A percentile compares a stretch with the other conserved stretches of the same genome.
These are phyloP conservation scores for Spathaspora passalidarum DNA, from an alignment of 805 yeast species.

Conservation along the genomic window DNA sequence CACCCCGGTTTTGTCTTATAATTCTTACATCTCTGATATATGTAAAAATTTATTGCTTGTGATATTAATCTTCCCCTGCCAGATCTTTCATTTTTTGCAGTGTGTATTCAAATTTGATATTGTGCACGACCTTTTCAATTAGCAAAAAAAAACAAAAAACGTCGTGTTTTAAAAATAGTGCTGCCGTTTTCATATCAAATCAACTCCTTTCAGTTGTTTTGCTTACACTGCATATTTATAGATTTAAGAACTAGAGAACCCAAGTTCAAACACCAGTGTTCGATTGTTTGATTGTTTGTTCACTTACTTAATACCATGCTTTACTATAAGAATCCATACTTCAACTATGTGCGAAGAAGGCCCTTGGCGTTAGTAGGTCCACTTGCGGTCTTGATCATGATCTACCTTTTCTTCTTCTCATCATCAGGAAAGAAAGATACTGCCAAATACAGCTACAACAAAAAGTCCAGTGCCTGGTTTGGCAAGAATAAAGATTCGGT, in stretches of 20 bases:
- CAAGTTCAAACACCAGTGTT: no score
- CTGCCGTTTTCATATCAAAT: background rate
- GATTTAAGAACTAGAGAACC: background rate
- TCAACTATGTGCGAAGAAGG: conserved; percentile 60
- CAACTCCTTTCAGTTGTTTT: background rate
- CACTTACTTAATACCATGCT: conserved; percentile 5
- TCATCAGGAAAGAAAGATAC: conserved; percentile 9
- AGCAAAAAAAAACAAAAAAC: background rate
- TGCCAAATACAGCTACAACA: conserved; percentile 46
- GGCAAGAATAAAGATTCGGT: conserved; percentile 47
- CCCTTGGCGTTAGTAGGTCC: conserved; percentile 50
- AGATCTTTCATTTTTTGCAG: no score
- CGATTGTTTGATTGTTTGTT: no score
- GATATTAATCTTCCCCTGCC: no score
- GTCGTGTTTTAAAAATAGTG: background rate
- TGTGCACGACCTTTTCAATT: background rate
- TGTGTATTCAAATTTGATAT: background rate
- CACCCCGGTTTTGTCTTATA: no score
- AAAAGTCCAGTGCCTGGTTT: conserved; percentile 46
- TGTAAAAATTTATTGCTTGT: no score
- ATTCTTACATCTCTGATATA: no score
- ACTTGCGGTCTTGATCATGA: conserved; percentile 37
- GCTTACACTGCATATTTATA: background rate
- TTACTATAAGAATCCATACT: conserved; percentile 23
- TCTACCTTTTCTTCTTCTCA: conserved; percentile 37